Evolutionary conservation across 768 basidiomycete species (phyloP), one percentile per base, ranked within the genome.

Genomic region (Lactarius hatsudake): DNA sequence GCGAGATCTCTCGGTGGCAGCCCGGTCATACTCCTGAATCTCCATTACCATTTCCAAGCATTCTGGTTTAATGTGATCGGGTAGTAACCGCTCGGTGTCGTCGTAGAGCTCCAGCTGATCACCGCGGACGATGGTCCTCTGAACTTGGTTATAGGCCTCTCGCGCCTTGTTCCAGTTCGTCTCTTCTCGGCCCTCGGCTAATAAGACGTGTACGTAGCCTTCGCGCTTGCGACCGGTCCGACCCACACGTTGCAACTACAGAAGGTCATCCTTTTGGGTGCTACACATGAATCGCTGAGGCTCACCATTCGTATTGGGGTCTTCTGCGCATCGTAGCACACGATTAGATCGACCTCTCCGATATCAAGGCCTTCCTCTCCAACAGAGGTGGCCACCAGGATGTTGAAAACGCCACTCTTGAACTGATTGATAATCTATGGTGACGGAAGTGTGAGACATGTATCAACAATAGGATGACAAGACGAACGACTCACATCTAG

Each of bases 361-460:
- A 99, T 99, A 76, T 99, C 97, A 20, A 99, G 82, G 65, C 97
- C 97, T 77, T 99, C 97, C 78, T 99, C 97, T 26, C 97, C 97
- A 63, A 99, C 94, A 4, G 91, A 96, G 5, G 97, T 98, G 1
- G 96, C 91, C 9, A 99, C 96, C 13, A 99, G 80, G 43, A 97
- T 88, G 72, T 99, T 99, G 76, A 86, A 94, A 66, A 87, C 87
- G 13, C 94, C 94, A 5, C 78, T 79, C 75, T 95, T 95, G 81
- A 99, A 98, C 69, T 86, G 85, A 66, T 87, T 80, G 73, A 99
- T 93, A 38, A 93, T 83, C 95, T 98, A 70, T 28, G 26, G 26
- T 23, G 26, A 40, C 43, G 58, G 59, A 63, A 61, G 10, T 42
- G 30, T 34, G 38, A 40, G 28, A 53, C 58, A 34, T 56, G 32